phyloP scores from a whole-genome alignment of 805 yeast species.

The Candida michaelii region DNA sequence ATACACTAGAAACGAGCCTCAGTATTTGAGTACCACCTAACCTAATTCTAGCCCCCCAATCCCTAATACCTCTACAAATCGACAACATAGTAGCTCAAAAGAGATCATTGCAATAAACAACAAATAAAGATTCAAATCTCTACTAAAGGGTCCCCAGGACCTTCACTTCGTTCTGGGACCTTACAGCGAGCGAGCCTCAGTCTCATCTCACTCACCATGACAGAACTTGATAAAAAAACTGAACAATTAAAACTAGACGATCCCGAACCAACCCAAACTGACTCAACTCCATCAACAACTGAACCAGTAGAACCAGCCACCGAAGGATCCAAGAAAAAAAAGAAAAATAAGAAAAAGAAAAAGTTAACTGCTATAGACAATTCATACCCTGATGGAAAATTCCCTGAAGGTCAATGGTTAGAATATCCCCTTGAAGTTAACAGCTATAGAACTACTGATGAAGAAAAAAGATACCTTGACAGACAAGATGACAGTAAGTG shows the following conservation, averaged over 20 bases:
- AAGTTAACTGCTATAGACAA: slow-evolving; percentile 62
- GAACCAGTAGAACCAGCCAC: slow-evolving; percentile 1
- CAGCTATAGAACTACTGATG: slow-evolving; percentile 75
- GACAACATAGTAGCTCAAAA: too few relatives aligned
- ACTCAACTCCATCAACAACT: background rate
- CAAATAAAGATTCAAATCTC: too few relatives aligned
- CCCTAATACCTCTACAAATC: too few relatives aligned
- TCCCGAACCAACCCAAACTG: background rate
- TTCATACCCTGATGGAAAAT: slow-evolving; percentile 67
- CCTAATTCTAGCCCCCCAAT: too few relatives aligned
- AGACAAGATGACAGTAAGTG: slow-evolving; percentile 60
- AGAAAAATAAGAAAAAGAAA: slow-evolving; percentile 52
- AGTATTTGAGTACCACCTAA: too few relatives aligned
- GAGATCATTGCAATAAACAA: too few relatives aligned
- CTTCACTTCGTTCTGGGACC: too few relatives aligned
- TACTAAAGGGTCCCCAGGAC: too few relatives aligned
- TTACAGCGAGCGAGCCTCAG: background rate
- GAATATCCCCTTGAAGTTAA: slow-evolving; percentile 71
- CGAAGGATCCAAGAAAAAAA: slow-evolving; percentile 30
- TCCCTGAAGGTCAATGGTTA: slow-evolving; percentile 86
- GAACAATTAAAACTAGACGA: slow-evolving; percentile 4
- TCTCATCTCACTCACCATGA: background rate
- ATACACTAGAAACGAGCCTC: too few relatives aligned
- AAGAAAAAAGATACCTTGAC: slow-evolving; percentile 79
- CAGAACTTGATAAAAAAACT: slow-evolving; percentile 1